phyloP scores from a whole-genome alignment of 2,329 filamentous ascomycete species.

The Aspergillus sp. region DNA sequence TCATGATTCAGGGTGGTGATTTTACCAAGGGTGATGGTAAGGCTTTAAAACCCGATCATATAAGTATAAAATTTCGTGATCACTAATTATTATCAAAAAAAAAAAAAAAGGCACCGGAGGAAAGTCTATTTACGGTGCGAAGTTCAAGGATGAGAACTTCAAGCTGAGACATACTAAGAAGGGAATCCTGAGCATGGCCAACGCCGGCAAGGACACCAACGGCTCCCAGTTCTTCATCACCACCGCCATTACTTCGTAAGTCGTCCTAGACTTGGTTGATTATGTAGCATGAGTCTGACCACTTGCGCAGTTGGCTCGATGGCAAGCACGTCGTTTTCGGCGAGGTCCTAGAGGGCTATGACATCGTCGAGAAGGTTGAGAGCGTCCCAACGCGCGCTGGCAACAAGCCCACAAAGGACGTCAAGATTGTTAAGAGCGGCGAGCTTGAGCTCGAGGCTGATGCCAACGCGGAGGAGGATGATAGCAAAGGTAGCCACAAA shows the following conservation, averaged over 20 bases:
- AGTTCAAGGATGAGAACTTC: constrained; percentile 71
- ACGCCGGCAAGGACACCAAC: constrained; percentile 64
- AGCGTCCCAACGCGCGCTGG: constrained; percentile 57
- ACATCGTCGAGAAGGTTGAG: constrained; percentile 63
- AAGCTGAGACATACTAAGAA: constrained; percentile 68
- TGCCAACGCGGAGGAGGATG: constrained; percentile 14
- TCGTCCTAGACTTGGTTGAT: neutral
- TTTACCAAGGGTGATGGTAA: constrained; percentile 62
- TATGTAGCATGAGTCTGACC: neutral
- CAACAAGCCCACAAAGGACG: constrained; percentile 58
- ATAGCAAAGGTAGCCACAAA: constrained; percentile 63
- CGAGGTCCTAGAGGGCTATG: constrained; percentile 62
- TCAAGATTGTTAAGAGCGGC: constrained; percentile 67
- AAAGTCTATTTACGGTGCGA: constrained; percentile 66
- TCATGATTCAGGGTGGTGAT: constrained; percentile 71
- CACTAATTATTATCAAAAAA: constrained; percentile 4
- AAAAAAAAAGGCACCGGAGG: constrained; percentile 59
- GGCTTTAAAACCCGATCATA: constrained; percentile 5
- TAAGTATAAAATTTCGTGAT: neutral
- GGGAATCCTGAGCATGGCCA: constrained; percentile 66
- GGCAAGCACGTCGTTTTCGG: constrained; percentile 68
- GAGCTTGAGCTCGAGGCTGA: constrained; percentile 52
- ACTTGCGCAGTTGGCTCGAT: constrained; percentile 55
- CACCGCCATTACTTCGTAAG: constrained; percentile 56
- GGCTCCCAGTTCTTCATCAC: constrained; percentile 70